These are phyloP conservation scores for Ustilago nuda DNA, from an alignment of 1,284 basidiomycete genomes.

Conservation along the genomic window DNA sequence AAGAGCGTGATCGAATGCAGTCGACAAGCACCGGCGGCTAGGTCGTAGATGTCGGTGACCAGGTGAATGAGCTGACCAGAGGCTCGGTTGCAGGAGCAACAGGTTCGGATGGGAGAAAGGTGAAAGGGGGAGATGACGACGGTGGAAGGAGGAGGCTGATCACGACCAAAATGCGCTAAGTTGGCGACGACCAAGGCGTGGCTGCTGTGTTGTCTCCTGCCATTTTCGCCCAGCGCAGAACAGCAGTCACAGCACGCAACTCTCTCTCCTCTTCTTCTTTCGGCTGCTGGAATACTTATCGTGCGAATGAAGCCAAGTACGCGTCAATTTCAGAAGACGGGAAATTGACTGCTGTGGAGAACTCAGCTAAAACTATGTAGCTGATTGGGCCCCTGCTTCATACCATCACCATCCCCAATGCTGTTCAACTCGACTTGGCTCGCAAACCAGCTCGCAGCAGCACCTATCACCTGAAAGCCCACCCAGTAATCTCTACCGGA, in stretches of 20 bases:
- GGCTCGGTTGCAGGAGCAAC: conserved; percentile 40
- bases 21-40: conserved; percentile 26
- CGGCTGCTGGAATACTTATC: conserved; percentile 17
- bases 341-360: conserved; percentile 1
- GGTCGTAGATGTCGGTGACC: conserved; percentile 1
- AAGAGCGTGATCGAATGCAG: conserved; percentile 45
- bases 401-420: conserved; percentile 8
- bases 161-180: conserved; percentile 1
- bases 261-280: conserved; percentile 12
- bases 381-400: not conserved
- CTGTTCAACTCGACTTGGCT: not conserved
- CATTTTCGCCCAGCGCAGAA: not conserved
- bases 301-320: conserved; percentile 18
- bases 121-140: conserved; percentile 11
- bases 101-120: conserved; percentile 11
- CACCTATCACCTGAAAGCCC: not conserved
- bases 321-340: conserved; percentile 9
- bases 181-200: conserved; percentile 12
- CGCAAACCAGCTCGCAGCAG: not conserved
- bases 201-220: conserved; percentile 11
- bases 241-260: conserved; percentile 11
- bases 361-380: conserved; percentile 15
- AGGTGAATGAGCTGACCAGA: conserved; percentile 29
- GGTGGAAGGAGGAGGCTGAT: conserved; percentile 15
- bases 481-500: conserved; percentile 5